Base-by-base conservation (phyloP, 169 alveolate species). In the Pseudocohnilembus persalinus region DNA sequence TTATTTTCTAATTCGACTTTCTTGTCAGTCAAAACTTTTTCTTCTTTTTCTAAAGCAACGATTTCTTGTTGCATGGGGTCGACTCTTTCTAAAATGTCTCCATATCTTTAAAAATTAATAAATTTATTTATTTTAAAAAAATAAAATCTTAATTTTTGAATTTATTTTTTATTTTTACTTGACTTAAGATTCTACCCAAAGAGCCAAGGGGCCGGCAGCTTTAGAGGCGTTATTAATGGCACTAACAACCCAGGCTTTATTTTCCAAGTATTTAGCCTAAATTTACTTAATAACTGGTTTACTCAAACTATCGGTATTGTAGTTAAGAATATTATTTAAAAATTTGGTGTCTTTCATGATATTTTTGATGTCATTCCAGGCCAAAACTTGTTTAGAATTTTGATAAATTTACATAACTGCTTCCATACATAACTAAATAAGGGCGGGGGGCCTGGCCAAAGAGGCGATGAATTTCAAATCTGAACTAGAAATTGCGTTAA, bases 201-300 rank as follows among this genome's bases (percentile, higher is more conserved):
- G 93, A 1, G 99, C 99, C 77, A 98, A 83, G n/a, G 99, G 99
- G 20, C 99, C 99, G 15, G 99, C 99, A 6, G 99, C 99, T 88
- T 96, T 92, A 31, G 99, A 97, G 30, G 99, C 99, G 75, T 93
- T 95, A 91, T 92, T 92, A 49, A 99, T 98, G 87, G 94, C 92
- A 29, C 94, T 98, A 26, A 97, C 95, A 83, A 98, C 97, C 99
- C 99, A 99, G 73, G 97, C 99, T 32, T 95, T 94, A 26, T 95
- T 90, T 30, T 94, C 88, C 31, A 96, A 64, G 77, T 94, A 95
- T 77, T 96, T 93, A 32, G 93, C 85, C 77, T 90, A 90, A 73
- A 95, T 88, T 83, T 94, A 87, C 81, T 95, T 92, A 83, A 91
- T 95, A 11, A 98, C 96, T 72, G 88, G 90, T n/a, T 95, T 91